phyloP scores from a whole-genome alignment of 2,329 filamentous ascomycete species.

The Karstenula rhodostoma region DNA sequence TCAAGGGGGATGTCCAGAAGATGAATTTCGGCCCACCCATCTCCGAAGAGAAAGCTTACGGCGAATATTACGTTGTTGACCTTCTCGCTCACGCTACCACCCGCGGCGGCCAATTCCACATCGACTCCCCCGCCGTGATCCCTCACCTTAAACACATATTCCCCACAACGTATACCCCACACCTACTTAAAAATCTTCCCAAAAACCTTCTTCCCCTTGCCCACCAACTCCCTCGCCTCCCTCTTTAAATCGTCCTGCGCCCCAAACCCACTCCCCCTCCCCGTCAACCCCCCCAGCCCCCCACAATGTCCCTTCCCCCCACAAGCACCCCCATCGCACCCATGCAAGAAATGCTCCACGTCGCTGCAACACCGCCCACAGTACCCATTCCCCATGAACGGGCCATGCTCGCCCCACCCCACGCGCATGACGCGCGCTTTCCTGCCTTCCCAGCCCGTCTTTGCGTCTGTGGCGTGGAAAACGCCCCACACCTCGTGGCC shows the following conservation, averaged over 20 bases:
- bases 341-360: conserved; percentile 42
- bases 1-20: no score
- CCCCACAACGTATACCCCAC: neutral
- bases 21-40: no score
- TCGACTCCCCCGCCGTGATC: no score
- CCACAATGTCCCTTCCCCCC: conserved; percentile 35
- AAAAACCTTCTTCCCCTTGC: conserved; percentile 34
- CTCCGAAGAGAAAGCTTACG: no score
- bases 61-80: no score
- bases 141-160: neutral
- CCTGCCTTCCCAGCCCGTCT: conserved; percentile 56
- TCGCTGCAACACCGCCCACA: conserved; percentile 46
- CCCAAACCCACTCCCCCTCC: conserved; percentile 20
- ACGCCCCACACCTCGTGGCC: conserved; percentile 53
- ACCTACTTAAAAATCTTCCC: conserved; percentile 38
- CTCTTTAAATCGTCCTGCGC: conserved; percentile 23
- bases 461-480: conserved; percentile 57
- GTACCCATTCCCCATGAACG: conserved; percentile 53
- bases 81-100: no score
- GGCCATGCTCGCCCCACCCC: conserved; percentile 46
- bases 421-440: conserved; percentile 57
- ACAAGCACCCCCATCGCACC: conserved; percentile 37
- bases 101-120: no score
- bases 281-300: conserved; percentile 27
- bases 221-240: conserved; percentile 33